Conservation (phyloP, 345 rosid species). For the Cardamine chenopodiifolia region DNA sequence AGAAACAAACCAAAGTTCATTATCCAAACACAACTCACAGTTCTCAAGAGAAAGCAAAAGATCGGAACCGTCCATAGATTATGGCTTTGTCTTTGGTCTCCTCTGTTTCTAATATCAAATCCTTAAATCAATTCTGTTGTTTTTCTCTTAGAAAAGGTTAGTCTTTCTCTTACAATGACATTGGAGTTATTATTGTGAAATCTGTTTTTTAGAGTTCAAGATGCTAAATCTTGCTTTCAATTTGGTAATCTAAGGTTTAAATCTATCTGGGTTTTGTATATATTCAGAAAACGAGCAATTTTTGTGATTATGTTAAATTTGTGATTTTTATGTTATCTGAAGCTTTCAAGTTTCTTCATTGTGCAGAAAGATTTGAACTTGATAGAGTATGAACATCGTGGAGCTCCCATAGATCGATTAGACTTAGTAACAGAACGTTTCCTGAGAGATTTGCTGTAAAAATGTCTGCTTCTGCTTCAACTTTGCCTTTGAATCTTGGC, state of each 20-base stretch:
- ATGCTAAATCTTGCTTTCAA: conserved; percentile 3
- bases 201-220: neutral
- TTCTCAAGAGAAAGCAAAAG: conserved; percentile 21
- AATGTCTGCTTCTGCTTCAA: conserved; percentile 39
- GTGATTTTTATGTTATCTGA: neutral
- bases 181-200: neutral
- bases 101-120: conserved; percentile 31
- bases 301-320: neutral
- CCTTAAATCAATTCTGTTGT: conserved; percentile 14
- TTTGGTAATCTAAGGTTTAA: neutral
- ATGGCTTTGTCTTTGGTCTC: conserved; percentile 41
- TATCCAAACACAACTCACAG: conserved; percentile 20
- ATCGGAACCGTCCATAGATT: neutral
- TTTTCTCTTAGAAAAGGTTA: conserved; percentile 26
- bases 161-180: conserved; percentile 5
- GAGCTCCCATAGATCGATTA: conserved; percentile 18
- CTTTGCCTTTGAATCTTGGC: conserved; percentile 40
- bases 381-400: conserved; percentile 13
- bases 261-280: conserved; percentile 16
- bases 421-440: conserved; percentile 6
- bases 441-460: conserved; percentile 14
- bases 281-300: neutral
- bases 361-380: conserved; percentile 32
- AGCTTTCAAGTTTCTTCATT: conserved; percentile 13
- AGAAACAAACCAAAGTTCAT: no score